Evolutionary conservation across 768 basidiomycete genomes (phyloP).

Genomic region (Leccinellum albellum): DNA sequence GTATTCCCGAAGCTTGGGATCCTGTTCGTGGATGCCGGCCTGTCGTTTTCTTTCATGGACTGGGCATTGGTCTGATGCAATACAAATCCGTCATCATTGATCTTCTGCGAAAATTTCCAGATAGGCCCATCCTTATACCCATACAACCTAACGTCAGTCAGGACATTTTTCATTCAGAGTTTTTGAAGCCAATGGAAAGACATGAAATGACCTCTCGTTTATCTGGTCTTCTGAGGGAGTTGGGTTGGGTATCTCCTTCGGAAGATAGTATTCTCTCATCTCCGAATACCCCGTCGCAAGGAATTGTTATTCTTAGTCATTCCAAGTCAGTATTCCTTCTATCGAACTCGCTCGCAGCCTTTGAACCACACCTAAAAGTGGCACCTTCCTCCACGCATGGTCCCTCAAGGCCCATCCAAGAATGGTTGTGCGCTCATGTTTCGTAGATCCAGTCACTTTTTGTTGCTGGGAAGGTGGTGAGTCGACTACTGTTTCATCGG

Average conservation of each 20-base stretch:
- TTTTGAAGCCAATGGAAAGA: constrained; percentile 67
- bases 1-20: constrained; percentile 67
- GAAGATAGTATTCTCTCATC: constrained; percentile 9
- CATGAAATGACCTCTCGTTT: constrained; percentile 56
- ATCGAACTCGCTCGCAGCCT: background rate
- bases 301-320: constrained; percentile 80
- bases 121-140: constrained; percentile 72
- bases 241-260: constrained; percentile 57
- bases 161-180: constrained; percentile 72
- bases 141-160: constrained; percentile 87
- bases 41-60: constrained; percentile 81
- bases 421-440: constrained; percentile 72
- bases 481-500: constrained; percentile 19
- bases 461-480: constrained; percentile 92
- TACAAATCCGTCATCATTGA: constrained; percentile 60
- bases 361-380: constrained; percentile 38
- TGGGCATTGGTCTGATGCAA: constrained; percentile 78
- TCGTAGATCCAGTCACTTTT: constrained; percentile 88
- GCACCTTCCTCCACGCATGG: constrained; percentile 86
- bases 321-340: constrained; percentile 61
- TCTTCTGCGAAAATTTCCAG: constrained; percentile 51
- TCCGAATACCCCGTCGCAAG: constrained; percentile 30
- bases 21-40: constrained; percentile 56
- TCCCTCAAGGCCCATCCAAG: constrained; percentile 73
- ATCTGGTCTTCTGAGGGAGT: constrained; percentile 49